Percentiles rank a stretch among this genome's conserved stretches.
These are phyloP conservation scores for Leccinum aurantiacum DNA, from an alignment of 768 basidiomycete species.

Conservation along the genomic window DNA sequence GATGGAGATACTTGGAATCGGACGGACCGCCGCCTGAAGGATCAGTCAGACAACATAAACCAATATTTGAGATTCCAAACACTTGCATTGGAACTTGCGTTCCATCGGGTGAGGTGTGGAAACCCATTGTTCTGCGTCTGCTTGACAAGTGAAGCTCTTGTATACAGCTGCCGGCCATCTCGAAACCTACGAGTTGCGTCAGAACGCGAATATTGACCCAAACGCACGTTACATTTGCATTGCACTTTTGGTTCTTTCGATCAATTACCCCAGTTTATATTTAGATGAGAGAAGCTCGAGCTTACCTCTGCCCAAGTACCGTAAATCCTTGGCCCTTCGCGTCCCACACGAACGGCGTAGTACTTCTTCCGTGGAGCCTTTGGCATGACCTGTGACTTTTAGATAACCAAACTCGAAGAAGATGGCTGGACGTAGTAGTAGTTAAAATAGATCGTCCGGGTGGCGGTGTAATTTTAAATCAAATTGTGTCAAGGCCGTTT, in stretches of 20 bases:
- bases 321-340: slow-evolving; percentile 59
- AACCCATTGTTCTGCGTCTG: slow-evolving; percentile 54
- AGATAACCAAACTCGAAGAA: background rate
- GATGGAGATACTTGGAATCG: background rate
- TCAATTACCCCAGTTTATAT: background rate
- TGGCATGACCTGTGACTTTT: slow-evolving; percentile 22
- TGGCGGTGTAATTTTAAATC: background rate
- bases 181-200: slow-evolving; percentile 41
- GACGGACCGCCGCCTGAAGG: slow-evolving; percentile 11
- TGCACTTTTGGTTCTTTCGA: slow-evolving; percentile 39
- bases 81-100: slow-evolving; percentile 19
- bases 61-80: background rate
- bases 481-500: no score
- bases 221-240: slow-evolving; percentile 38
- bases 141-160: slow-evolving; percentile 48
- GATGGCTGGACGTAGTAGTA: background rate
- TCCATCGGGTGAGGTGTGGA: slow-evolving; percentile 9
- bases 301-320: slow-evolving; percentile 60
- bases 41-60: background rate
- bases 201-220: background rate
- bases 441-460: no score
- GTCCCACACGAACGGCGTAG: slow-evolving; percentile 61
- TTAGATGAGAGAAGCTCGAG: background rate
- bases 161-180: slow-evolving; percentile 52
- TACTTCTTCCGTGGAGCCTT: slow-evolving; percentile 42